Evolutionary conservation across 768 basidiomycete genomes (phyloP).

Genomic region (Mycena maculata): DNA sequence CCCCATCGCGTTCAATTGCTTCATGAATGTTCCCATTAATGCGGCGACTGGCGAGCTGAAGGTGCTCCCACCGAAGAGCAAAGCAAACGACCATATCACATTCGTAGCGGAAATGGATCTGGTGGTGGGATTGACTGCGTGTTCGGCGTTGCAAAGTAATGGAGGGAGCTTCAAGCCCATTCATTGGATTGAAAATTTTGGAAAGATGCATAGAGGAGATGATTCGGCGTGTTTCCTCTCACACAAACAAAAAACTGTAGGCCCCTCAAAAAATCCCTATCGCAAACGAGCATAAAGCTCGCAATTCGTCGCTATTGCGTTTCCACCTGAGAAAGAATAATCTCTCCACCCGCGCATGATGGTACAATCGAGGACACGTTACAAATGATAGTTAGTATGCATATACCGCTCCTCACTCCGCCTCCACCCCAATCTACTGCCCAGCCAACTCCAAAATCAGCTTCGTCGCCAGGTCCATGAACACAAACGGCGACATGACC

Average conservation of each 20-base stretch:
- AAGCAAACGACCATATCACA: constrained; percentile 21
- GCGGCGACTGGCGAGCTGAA: constrained; percentile 20
- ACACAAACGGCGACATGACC: constrained; percentile 89
- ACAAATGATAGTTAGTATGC: constrained; percentile 12
- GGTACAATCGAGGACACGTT: constrained; percentile 3
- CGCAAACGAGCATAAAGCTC: too few species aligned
- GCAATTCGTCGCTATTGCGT: too few species aligned
- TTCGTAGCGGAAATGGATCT: constrained; percentile 25
- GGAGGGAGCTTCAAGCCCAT: constrained; percentile 29
- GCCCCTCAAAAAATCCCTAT: too few species aligned
- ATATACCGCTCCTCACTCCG: neutral
- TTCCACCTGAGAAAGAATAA: too few species aligned
- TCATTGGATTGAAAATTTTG: constrained; percentile 6
- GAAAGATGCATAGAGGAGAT: too few species aligned
- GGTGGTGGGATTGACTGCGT: constrained; percentile 24
- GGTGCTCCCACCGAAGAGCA: constrained; percentile 24
- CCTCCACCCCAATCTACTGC: constrained; percentile 16
- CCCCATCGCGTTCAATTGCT: constrained; percentile 27
- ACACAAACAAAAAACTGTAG: too few species aligned
- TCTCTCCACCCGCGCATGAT: too few species aligned
- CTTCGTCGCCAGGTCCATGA: constrained; percentile 95
- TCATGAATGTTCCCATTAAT: constrained; percentile 24
- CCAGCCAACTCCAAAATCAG: constrained; percentile 95
- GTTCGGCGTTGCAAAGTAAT: constrained; percentile 27
- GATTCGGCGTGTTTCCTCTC: too few species aligned